Evolutionary conservation across 805 yeast species (phyloP).

Genomic region (Starmera caribaea): DNA sequence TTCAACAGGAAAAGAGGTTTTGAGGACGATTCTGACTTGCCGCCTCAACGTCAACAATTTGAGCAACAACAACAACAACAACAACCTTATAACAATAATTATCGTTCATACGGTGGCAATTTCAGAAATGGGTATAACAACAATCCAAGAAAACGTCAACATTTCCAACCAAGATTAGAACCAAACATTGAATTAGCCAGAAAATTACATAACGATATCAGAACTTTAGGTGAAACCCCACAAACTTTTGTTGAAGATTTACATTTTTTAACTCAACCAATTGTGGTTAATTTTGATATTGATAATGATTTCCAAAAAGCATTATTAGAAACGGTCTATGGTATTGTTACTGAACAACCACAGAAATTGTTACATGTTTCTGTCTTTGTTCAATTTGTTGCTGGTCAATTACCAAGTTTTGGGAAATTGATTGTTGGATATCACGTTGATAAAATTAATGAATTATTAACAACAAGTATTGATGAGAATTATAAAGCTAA

Average conservation of each 20-base stretch:
- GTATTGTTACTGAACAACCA: conserved; percentile 80
- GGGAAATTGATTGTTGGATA: conserved; percentile 64
- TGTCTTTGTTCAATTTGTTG: conserved; percentile 55
- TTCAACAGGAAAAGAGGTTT: conserved; percentile 18
- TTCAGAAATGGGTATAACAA: no score
- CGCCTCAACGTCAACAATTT: neutral
- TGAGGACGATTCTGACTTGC: conserved; percentile 10
- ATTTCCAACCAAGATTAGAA: conserved; percentile 21
- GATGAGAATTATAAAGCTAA: conserved; percentile 17
- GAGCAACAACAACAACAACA: conserved; percentile 1
- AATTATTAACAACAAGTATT: conserved; percentile 31
- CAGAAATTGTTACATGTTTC: conserved; percentile 74
- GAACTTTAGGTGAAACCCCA: conserved; percentile 49
- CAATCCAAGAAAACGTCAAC: no score
- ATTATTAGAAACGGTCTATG: conserved; percentile 52
- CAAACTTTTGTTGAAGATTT: conserved; percentile 46
- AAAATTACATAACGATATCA: conserved; percentile 39
- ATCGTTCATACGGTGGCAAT: conserved; percentile 5
- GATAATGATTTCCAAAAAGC: conserved; percentile 51
- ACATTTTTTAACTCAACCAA: conserved; percentile 58
- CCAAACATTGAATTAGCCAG: conserved; percentile 37
- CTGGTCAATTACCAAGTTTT: conserved; percentile 51
- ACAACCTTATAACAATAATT: conserved; percentile 15
- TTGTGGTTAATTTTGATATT: conserved; percentile 53
- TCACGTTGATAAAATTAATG: conserved; percentile 56